Evolutionary conservation across 129 eudicot species (phyloP).

Genomic region (Ambrosia trifida): DNA sequence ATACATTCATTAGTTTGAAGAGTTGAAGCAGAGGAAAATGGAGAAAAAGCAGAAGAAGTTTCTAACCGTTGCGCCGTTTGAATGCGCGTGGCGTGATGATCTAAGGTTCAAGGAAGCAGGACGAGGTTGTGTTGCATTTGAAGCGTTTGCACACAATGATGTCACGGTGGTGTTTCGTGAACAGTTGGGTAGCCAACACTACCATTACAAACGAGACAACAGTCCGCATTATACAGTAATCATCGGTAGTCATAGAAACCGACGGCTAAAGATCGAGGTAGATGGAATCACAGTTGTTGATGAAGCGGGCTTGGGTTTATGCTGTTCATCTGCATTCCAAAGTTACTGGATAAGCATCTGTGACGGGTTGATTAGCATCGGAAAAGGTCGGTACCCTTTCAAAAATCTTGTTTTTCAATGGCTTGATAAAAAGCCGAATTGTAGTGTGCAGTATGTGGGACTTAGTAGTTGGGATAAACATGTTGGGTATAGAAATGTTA

Average conservation of each 20-base stretch:
- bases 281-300: constrained; percentile 90
- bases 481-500: constrained; percentile 92
- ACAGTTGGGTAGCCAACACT: constrained; percentile 90
- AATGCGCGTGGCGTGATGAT: constrained; percentile 94
- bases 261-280: constrained; percentile 76
- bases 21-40: constrained; percentile 30
- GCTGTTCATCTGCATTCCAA: constrained; percentile 85
- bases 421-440: constrained; percentile 90
- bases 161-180: constrained; percentile 93
- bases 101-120: constrained; percentile 93
- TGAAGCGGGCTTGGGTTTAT: constrained; percentile 75
- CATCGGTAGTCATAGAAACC: constrained; percentile 87
- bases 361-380: constrained; percentile 91
- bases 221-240: constrained; percentile 89
- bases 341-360: constrained; percentile 96
- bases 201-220: constrained; percentile 89
- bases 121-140: constrained; percentile 93
- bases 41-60: constrained; percentile 76
- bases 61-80: constrained; percentile 92
- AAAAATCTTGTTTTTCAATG: constrained; percentile 92
- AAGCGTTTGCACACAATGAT: constrained; percentile 95
- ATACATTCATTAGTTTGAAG: constrained; percentile 18
- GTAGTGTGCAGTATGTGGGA: constrained; percentile 92
- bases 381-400: constrained; percentile 95
- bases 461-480: constrained; percentile 99